Percentiles rank a stretch among this genome's conserved stretches.
Conservation (phyloP, 2,329 filamentous ascomycete species). For the Beauveria bassiana region DNA sequence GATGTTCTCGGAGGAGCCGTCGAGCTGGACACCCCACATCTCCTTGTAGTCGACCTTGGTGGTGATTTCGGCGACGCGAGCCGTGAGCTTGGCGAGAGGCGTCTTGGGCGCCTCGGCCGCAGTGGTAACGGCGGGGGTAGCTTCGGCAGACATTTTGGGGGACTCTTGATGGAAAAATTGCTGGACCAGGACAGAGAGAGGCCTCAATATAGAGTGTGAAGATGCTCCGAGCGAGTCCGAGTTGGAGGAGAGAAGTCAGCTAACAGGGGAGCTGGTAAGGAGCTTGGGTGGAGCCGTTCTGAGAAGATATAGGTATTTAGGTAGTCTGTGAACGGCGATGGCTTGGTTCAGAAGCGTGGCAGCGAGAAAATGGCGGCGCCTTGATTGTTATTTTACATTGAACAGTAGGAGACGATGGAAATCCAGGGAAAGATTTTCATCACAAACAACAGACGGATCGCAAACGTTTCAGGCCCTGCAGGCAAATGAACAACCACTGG, state of each 20-base stretch:
- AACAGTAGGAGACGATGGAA: not conserved
- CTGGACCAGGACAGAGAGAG: not conserved
- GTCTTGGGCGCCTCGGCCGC: slow-evolving; percentile 18
- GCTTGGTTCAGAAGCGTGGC: not conserved
- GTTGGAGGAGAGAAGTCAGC: not conserved
- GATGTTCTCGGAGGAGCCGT: slow-evolving; percentile 44
- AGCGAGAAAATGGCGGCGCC: not conserved
- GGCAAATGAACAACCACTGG: not conserved
- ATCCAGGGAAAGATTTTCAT: not conserved
- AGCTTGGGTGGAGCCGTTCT: not conserved
- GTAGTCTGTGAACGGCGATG: not conserved
- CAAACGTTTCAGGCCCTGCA: slow-evolving; percentile 3
- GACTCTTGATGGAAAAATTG: not conserved
- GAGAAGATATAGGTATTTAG: not conserved
- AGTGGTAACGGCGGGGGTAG: slow-evolving; percentile 11
- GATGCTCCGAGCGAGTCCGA: slow-evolving; percentile 4
- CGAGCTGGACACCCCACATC: slow-evolving; percentile 78
- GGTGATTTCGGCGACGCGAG: slow-evolving; percentile 50
- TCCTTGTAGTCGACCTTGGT: slow-evolving; percentile 56
- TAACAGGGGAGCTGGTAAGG: not conserved
- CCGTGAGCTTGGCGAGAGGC: slow-evolving; percentile 48
- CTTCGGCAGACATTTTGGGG: slow-evolving; percentile 23
- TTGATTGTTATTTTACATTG: not conserved
- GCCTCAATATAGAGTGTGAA: not conserved
- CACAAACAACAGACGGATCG: slow-evolving; percentile 3